Base-by-base conservation (phyloP, 768 basidiomycete genomes). In the Lactifluus piperatus region DNA sequence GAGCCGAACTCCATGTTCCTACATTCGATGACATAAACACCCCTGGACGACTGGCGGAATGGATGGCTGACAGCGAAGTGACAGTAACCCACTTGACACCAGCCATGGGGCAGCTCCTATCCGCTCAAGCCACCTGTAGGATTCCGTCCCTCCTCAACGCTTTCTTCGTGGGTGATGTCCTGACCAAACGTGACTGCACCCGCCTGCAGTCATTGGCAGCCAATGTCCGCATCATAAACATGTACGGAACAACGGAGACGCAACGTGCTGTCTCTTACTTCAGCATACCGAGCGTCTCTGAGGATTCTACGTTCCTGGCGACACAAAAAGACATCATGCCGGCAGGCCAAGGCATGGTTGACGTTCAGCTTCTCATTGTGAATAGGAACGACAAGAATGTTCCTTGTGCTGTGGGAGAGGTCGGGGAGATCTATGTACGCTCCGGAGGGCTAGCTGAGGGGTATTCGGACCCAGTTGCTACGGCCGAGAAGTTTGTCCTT, bases 241-340 rank as follows among this genome's bases (percentile, higher is more conserved):
- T 99, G 97, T 99, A 97, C 71, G 97, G 97, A 16, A 98, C 97
- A 7, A 99, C 97, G 22, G 97, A 99, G 74, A 98, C 97, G 8
- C 97, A 99, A 71, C 90, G 97, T 53, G 97, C 97, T 2, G 97
- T 99, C 10, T 97, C 94, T 22, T 98, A 97, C 74, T 97, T 94
- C 69, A 80, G 85, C 22, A 92, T 98, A 65, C 94, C 95, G 2
- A 81, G 89, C 53, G 81, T 95, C 9, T 75, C 85, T 8, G 78
- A 79, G 56, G 94, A 98, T 68, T 80, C 86, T 0, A 94, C 93
- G 1, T 97, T 97, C 81, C 80, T 98, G 43, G 82, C 86, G 24
- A 92, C 85, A 2, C 90, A 94, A 70, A 99, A 99, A 73, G 97
- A 98, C 68, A 86, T 97, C 72, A 95, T 99, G 80, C 94, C 94